Conservation (phyloP, 2,329 filamentous ascomycete species). For the Xylariaceae sp. region DNA sequence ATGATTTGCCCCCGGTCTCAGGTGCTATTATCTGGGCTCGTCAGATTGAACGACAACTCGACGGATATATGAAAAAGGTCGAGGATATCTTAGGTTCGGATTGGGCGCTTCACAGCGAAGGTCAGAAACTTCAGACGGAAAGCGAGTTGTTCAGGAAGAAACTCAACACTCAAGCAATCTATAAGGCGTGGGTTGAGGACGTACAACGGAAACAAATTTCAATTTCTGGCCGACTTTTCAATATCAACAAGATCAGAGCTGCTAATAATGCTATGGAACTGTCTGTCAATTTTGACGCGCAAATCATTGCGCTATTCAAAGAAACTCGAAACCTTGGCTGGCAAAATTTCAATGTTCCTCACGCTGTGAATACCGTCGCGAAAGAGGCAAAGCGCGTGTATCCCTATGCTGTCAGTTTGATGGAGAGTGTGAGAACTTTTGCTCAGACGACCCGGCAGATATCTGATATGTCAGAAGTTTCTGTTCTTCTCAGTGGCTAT, state of each 20-base stretch:
- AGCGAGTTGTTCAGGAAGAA: constrained; percentile 94
- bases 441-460: constrained; percentile 85
- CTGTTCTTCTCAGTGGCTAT: constrained; percentile 84
- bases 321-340: constrained; percentile 94
- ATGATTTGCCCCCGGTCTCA: constrained; percentile 90
- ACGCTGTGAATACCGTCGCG: constrained; percentile 89
- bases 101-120: constrained; percentile 91
- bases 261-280: constrained; percentile 85
- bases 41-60: constrained; percentile 92
- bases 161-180: constrained; percentile 88
- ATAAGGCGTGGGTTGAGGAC: constrained; percentile 91
- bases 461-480: constrained; percentile 77
- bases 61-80: constrained; percentile 98
- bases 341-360: constrained; percentile 91
- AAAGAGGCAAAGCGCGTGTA: constrained; percentile 99
- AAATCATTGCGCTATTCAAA: constrained; percentile 97
- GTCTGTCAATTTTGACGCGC: constrained; percentile 91
- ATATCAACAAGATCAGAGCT: constrained; percentile 82
- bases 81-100: constrained; percentile 93
- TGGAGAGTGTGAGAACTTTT: constrained; percentile 96
- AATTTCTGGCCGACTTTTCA: constrained; percentile 88
- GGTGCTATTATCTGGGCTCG: constrained; percentile 97
- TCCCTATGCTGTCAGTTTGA: constrained; percentile 93
- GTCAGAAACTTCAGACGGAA: constrained; percentile 87
- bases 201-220: constrained; percentile 84